A percentile compares a stretch with the other conserved stretches of the same genome.
phyloP scores from a whole-genome alignment of 2,329 filamentous ascomycete genomes.

The Sclerotinia sclerotiorum region DNA sequence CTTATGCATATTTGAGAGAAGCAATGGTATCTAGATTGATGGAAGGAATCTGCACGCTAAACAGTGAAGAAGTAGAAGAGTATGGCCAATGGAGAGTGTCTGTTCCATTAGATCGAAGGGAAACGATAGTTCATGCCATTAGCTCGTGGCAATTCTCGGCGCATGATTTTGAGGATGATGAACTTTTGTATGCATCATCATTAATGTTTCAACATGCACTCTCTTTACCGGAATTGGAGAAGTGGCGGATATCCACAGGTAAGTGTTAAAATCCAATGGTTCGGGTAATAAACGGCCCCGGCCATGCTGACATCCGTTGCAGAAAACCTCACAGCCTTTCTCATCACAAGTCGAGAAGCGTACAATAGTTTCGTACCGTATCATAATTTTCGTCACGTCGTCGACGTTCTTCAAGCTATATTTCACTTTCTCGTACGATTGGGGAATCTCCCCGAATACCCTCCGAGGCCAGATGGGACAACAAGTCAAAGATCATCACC shows the following conservation, averaged over 20 bases:
- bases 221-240: conserved; percentile 73
- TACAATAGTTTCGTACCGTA: conserved; percentile 97
- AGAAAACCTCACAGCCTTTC: conserved; percentile 81
- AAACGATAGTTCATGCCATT: conserved; percentile 62
- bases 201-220: conserved; percentile 90
- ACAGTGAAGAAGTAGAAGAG: conserved; percentile 57
- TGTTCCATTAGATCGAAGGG: conserved; percentile 64
- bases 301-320: conserved; percentile 45
- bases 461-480: conserved; percentile 36
- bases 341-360: conserved; percentile 85
- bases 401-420: conserved; percentile 91
- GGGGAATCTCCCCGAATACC: conserved; percentile 71
- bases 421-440: conserved; percentile 87
- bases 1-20: conserved; percentile 85
- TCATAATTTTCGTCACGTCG: conserved; percentile 96
- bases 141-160: conserved; percentile 86
- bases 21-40: conserved; percentile 92
- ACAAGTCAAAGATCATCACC: conserved; percentile 51
- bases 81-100: conserved; percentile 65
- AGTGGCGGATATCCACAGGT: conserved; percentile 79
- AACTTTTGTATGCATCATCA: conserved; percentile 81
- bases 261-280: conserved; percentile 40
- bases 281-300: conserved; percentile 33
- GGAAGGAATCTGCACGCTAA: conserved; percentile 78
- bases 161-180: conserved; percentile 85